Evolutionary conservation across 2,329 filamentous ascomycete genomes (phyloP).

Genomic region (Fusarium sp.): DNA sequence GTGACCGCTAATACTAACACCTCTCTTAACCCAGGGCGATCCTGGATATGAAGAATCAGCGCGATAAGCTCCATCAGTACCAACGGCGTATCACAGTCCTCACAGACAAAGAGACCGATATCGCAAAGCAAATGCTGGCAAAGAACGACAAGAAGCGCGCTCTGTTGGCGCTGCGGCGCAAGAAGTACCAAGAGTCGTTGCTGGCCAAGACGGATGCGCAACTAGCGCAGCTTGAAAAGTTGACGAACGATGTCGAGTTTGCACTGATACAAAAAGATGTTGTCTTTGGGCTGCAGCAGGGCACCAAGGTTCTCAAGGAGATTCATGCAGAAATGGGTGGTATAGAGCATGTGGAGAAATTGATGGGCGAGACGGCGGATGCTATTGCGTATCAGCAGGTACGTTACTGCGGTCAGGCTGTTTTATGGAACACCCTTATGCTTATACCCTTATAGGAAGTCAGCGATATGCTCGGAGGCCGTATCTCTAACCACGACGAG

Average conservation of each 20-base stretch:
- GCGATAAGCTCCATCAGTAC: conserved; percentile 97
- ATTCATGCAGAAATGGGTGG: conserved; percentile 98
- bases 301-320: conserved; percentile 88
- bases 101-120: conserved; percentile 87
- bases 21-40: conserved; percentile 77
- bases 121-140: conserved; percentile 86
- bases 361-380: conserved; percentile 93
- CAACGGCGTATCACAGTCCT: conserved; percentile 90
- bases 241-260: conserved; percentile 94
- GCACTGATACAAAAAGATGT: conserved; percentile 97
- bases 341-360: conserved; percentile 91
- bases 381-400: conserved; percentile 93
- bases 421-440: background rate
- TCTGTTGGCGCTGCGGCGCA: conserved; percentile 88
- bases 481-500: conserved; percentile 94
- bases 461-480: conserved; percentile 88
- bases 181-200: conserved; percentile 96
- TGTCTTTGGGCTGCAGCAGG: conserved; percentile 91
- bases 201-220: conserved; percentile 92
- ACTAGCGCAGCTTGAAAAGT: conserved; percentile 91
- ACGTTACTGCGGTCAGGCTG: conserved; percentile 42
- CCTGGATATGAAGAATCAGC: conserved; percentile 96
- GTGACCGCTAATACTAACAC: conserved; percentile 32
- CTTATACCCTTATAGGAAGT: conserved; percentile 76
- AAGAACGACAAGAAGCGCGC: conserved; percentile 85